Base-by-base conservation (phyloP, 1,284 basidiomycete genomes). In the Salmacisia buchloeana region DNA sequence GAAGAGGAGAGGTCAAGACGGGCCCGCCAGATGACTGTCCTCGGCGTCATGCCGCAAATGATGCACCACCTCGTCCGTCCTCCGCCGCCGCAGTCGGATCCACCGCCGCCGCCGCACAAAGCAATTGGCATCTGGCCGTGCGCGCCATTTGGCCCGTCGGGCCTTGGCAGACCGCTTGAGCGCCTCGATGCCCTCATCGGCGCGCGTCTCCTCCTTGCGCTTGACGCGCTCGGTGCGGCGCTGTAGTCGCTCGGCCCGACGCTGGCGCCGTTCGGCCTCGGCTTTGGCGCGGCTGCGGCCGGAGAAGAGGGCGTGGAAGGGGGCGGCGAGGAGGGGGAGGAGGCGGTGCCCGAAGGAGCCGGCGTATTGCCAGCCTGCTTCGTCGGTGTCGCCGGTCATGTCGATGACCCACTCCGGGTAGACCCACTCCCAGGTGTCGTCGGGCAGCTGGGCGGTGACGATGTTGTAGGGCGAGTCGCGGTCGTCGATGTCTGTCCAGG, bases 361-460 rank as follows among this genome's bases (percentile, higher is more conserved):
- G 41, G 70, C 70, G 62, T 79, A 79, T 65, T 79, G 76, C 77
- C 77, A 79, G 31, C 77, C 77, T 2, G 74, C 71, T 63, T 79
- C 76, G 45, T 79, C 77, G 6, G 75, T 76, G 49, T 79, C 76
- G 46, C 75, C 76, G 0, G 73, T 72, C 77, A 79, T 79, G 66
- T 79, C 77, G 63, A 79, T 75, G 58, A 72, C 63, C 77, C 77
- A 79, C 31, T 75, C 72, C 13, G 64, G 65, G 38, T 79, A 73
- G 21, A 76, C 76, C 77, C 77, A 79, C 46, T 78, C 77, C 77
- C 77, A 79, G 7, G 70, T 72, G 3, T 75, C 71, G 65, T 79
- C 76, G 1, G 77, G 77, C 41, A 79, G 64, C 65, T 79, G 77
- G 13, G 75, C 74, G 41, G 75, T 79, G 33, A 71, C 69, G 41